phyloP scores from a whole-genome alignment of 305 asterid genomes.

The Andrographis paniculata region DNA sequence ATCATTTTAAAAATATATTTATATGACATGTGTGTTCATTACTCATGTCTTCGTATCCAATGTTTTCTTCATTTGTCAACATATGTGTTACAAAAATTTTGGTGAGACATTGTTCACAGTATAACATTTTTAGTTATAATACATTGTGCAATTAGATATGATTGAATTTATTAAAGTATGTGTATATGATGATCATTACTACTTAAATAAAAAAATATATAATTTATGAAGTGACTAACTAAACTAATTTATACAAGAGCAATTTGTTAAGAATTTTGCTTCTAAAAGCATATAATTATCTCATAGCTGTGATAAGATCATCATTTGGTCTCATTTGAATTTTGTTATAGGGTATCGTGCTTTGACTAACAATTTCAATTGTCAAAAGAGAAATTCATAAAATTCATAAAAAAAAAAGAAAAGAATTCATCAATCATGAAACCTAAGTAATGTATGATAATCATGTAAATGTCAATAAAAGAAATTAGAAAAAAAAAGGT shows the following conservation, averaged over 20 bases:
- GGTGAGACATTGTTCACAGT: background rate
- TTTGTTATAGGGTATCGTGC: constrained; percentile 36
- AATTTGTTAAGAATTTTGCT: background rate
- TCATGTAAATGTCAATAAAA: background rate
- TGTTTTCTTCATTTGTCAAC: constrained; percentile 86
- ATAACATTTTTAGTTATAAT: too few relatives aligned
- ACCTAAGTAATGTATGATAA: constrained; percentile 4
- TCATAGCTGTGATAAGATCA: constrained; percentile 74
- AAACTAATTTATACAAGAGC: too few relatives aligned
- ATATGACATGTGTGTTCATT: constrained; percentile 70
- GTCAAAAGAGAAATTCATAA: constrained; percentile 1
- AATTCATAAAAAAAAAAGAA: too few relatives aligned
- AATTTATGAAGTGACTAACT: too few relatives aligned
- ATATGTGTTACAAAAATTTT: constrained; percentile 33
- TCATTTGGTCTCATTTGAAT: constrained; percentile 79
- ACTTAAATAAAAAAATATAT: too few relatives aligned
- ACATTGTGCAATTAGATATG: too few relatives aligned
- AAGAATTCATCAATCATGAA: constrained; percentile 17
- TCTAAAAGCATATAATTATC: constrained; percentile 5
- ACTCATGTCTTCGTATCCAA: constrained; percentile 94
- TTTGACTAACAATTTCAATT: constrained; percentile 66
- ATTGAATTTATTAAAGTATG: too few relatives aligned
- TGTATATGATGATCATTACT: too few relatives aligned
- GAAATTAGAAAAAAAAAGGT: background rate
- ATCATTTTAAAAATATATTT: constrained; percentile 3